A percentile compares a stretch with the other conserved stretches of the same genome.
These are phyloP conservation scores for Aurinia saxatilis DNA, from an alignment of 345 rosid species.

Conservation along the genomic window DNA sequence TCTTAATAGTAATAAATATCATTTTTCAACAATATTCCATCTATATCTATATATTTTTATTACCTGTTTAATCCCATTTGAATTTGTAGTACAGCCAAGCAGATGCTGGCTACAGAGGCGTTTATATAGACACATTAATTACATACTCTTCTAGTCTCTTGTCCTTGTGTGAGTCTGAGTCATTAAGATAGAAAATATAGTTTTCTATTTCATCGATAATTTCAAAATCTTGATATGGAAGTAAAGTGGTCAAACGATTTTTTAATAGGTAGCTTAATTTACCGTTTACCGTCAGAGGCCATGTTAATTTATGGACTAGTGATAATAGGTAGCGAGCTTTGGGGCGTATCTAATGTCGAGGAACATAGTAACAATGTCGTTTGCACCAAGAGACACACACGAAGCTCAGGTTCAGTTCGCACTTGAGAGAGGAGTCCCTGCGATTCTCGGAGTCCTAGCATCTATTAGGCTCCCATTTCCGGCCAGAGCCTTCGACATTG, in stretches of 20 bases:
- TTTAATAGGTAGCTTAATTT: not conserved
- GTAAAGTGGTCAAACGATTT: constrained; percentile 13
- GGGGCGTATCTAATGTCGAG: constrained; percentile 79
- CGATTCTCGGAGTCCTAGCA: constrained; percentile 76
- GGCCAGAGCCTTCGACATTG: constrained; percentile 86
- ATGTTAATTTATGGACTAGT: not conserved
- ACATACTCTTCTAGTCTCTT: too few species aligned
- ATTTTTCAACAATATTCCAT: not conserved
- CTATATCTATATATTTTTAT: not conserved
- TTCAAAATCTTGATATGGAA: constrained; percentile 1
- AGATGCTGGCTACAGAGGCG: not conserved
- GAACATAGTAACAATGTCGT: constrained; percentile 64
- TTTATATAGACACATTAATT: not conserved
- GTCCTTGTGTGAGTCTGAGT: not conserved
- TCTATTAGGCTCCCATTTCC: constrained; percentile 88
- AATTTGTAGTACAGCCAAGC: constrained; percentile 3
- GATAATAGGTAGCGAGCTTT: constrained; percentile 77
- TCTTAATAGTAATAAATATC: not conserved
- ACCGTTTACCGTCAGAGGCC: not conserved
- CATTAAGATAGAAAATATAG: not conserved
- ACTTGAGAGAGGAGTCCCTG: constrained; percentile 89
- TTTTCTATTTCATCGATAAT: not conserved
- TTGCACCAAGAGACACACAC: constrained; percentile 94
- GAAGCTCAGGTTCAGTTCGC: constrained; percentile 97
- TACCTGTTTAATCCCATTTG: not conserved